Evolutionary conservation across 305 asterid species (phyloP).

Genomic region (Rubia balearica): DNA sequence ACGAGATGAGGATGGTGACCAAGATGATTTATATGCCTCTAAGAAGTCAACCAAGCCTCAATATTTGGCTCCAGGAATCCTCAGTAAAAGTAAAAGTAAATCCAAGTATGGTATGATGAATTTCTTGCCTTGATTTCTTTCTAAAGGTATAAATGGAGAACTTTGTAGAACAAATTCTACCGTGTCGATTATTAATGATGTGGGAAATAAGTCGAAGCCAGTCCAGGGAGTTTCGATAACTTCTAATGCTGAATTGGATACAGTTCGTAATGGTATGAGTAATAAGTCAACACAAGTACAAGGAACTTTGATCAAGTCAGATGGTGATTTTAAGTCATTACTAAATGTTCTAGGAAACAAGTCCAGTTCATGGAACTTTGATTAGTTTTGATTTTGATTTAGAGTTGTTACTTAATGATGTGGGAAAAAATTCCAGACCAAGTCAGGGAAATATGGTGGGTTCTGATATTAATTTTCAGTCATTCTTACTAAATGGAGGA

Average conservation of each 20-base stretch:
- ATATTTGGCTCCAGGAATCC: background rate
- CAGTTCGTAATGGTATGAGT: too few species aligned
- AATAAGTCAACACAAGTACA: too few species aligned
- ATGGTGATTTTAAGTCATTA: background rate
- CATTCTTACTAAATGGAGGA: background rate
- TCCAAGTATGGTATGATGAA: background rate
- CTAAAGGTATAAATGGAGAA: background rate
- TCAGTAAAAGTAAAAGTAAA: background rate
- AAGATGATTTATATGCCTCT: background rate
- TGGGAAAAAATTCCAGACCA: too few species aligned
- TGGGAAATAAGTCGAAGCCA: too few species aligned
- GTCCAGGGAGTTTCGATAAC: background rate
- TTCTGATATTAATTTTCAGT: too few species aligned
- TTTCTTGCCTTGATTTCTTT: background rate
- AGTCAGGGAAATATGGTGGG: too few species aligned
- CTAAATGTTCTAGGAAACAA: background rate
- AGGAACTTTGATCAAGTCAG: background rate
- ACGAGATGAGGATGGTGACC: background rate
- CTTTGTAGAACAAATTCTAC: background rate
- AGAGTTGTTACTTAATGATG: too few species aligned
- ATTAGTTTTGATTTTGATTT: too few species aligned
- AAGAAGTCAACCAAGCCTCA: background rate
- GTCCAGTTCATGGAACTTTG: background rate
- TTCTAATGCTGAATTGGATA: background rate
- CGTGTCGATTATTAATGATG: too few species aligned